Evolutionary conservation across 352 stramenopile genomes (phyloP).

Genomic region (Phytophthora sp.): DNA sequence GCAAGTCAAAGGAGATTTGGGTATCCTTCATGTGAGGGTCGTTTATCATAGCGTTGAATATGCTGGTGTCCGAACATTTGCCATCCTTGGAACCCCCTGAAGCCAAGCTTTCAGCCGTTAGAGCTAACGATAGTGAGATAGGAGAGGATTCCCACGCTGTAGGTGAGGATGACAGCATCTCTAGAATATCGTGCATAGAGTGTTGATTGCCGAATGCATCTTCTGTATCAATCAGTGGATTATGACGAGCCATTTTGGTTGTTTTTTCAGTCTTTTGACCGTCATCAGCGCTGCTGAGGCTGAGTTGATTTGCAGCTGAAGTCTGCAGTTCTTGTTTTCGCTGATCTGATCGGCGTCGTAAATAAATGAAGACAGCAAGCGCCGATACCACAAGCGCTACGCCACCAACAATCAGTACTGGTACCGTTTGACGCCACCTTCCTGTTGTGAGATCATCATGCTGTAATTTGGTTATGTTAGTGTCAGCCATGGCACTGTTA

Average conservation of each 20-base stretch:
- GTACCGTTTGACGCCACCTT: slow-evolving; percentile 32
- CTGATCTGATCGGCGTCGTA: slow-evolving; percentile 13
- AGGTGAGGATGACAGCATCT: slow-evolving; percentile 14
- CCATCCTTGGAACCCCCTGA: slow-evolving; percentile 16
- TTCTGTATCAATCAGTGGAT: slow-evolving; percentile 8
- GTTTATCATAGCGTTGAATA: slow-evolving; percentile 31
- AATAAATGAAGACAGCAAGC: slow-evolving; percentile 27
- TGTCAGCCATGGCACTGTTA: slow-evolving; percentile 18
- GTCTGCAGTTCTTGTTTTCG: slow-evolving; percentile 2
- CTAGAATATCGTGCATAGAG: slow-evolving; percentile 12
- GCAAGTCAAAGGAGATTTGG: slow-evolving; percentile 39
- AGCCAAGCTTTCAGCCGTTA: slow-evolving; percentile 24
- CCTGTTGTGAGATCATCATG: slow-evolving; percentile 10
- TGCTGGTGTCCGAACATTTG: not conserved
- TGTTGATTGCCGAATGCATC: slow-evolving; percentile 16
- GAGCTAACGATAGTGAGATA: slow-evolving; percentile 14
- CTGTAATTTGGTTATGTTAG: slow-evolving; percentile 2
- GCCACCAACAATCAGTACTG: slow-evolving; percentile 36
- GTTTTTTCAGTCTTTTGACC: not conserved
- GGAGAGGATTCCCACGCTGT: slow-evolving; percentile 13
- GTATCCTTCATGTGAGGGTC: slow-evolving; percentile 25
- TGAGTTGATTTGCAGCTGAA: slow-evolving; percentile 1
- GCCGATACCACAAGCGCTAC: slow-evolving; percentile 15
- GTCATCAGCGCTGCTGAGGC: not conserved
- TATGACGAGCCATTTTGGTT: not conserved